phyloP scores from a whole-genome alignment of 306 rosid genomes.

The Cucumis hystrix region DNA sequence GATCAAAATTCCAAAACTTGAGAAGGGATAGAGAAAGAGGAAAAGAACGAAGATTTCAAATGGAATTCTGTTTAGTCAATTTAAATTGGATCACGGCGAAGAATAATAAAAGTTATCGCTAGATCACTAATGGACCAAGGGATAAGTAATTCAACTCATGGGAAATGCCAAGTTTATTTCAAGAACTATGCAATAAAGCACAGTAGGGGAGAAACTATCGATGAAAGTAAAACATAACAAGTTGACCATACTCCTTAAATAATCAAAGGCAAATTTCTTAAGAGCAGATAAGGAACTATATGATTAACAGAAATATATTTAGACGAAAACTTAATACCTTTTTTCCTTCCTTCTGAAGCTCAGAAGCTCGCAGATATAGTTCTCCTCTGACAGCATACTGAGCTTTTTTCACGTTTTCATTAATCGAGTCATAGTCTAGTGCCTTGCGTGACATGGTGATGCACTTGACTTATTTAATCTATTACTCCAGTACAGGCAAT shows the following conservation, averaged over 20 bases:
- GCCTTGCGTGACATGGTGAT: conserved; percentile 76
- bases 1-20: not conserved
- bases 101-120: too few species aligned
- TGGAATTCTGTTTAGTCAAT: too few species aligned
- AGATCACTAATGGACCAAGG: too few species aligned
- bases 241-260: not conserved
- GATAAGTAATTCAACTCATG: not conserved
- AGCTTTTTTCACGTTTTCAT: conserved; percentile 83
- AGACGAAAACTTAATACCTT: conserved; percentile 35
- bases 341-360: conserved; percentile 95
- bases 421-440: conserved; percentile 55
- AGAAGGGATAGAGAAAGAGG: not conserved
- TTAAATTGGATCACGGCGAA: too few species aligned
- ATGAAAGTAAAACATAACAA: not conserved
- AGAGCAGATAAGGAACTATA: conserved; percentile 7
- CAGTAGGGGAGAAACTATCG: not conserved
- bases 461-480: conserved; percentile 19
- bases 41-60: too few species aligned
- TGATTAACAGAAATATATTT: not conserved
- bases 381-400: conserved; percentile 98
- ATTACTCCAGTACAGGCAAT: conserved; percentile 1
- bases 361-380: conserved; percentile 85
- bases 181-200: not conserved
- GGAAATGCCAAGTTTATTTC: not conserved
- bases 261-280: not conserved